These are phyloP conservation scores for Zoysia matrella DNA, from an alignment of 202 grass and related monocot species.

Conservation along the genomic window DNA sequence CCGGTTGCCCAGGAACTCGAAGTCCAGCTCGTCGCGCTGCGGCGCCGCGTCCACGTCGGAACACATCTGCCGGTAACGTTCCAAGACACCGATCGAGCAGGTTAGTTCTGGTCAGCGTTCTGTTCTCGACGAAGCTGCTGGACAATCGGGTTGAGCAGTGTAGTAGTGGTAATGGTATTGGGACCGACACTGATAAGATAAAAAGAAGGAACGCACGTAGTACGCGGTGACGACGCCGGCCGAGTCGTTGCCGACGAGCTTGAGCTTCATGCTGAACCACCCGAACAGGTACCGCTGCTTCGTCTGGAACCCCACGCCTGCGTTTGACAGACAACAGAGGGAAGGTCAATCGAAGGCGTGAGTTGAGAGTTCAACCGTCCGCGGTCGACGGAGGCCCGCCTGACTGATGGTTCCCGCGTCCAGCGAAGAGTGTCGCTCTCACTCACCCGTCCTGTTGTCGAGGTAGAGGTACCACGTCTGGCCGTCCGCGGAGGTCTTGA, in stretches of 20 bases:
- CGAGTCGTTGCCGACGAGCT: slow-evolving; percentile 93
- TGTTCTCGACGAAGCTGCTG: no score
- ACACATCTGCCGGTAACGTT: slow-evolving; percentile 4
- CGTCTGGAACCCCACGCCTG: slow-evolving; percentile 22
- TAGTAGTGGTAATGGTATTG: no score
- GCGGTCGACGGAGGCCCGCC: background rate
- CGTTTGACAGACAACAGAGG: no score
- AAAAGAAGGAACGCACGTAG: no score
- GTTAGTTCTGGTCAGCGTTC: no score
- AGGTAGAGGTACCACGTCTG: slow-evolving; percentile 95
- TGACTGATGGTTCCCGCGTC: background rate
- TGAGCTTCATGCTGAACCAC: slow-evolving; percentile 99
- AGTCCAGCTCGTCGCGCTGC: slow-evolving; percentile 82
- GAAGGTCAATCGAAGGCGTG: no score
- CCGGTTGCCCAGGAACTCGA: slow-evolving; percentile 96
- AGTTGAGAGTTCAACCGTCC: no score
- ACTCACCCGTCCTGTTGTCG: slow-evolving; percentile 80
- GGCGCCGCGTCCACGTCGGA: slow-evolving; percentile 82
- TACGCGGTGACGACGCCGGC: slow-evolving; percentile 76
- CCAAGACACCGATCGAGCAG: no score
- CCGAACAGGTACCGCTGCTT: slow-evolving; percentile 76
- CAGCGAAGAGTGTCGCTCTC: background rate
- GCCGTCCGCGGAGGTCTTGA: slow-evolving; percentile 87
- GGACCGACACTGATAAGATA: no score
- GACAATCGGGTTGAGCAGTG: no score